Percentiles rank a stretch among this genome's conserved stretches.
These are phyloP conservation scores for Arthrobotrys pseudoclavata DNA, from an alignment of 2,329 filamentous ascomycete species.

Conservation along the genomic window DNA sequence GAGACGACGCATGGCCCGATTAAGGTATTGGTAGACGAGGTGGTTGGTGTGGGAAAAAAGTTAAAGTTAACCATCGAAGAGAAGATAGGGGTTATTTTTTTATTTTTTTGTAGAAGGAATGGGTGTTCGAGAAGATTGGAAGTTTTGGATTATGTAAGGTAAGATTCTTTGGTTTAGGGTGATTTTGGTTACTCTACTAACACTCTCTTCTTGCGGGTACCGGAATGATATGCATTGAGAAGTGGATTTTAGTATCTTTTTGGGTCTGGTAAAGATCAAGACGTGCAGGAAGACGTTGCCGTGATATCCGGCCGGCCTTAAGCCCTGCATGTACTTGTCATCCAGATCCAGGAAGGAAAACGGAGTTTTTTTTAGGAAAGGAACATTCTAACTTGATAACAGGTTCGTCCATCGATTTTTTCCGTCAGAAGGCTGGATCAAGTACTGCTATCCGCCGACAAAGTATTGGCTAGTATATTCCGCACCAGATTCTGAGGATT, in stretches of 20 bases:
- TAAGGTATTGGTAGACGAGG: conserved; percentile 17
- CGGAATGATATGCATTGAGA: too few relatives aligned
- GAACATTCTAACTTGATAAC: too few relatives aligned
- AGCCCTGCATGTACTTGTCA: not conserved
- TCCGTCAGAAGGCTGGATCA: not conserved
- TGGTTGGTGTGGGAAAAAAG: not conserved
- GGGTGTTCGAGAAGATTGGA: conserved; percentile 3
- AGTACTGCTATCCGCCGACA: not conserved
- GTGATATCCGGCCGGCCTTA: conserved; percentile 5
- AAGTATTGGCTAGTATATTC: not conserved
- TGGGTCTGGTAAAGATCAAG: not conserved
- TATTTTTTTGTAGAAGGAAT: not conserved
- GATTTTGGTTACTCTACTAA: not conserved
- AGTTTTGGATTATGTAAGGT: conserved; percentile 6
- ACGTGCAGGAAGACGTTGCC: conserved; percentile 1
- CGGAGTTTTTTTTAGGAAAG: too few relatives aligned
- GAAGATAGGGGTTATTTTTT: not conserved
- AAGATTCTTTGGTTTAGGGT: not conserved
- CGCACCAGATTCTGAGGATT: not conserved
- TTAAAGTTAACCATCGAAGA: conserved; percentile 1
- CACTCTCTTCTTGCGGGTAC: not conserved
- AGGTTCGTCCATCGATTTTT: not conserved
- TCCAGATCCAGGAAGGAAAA: not conserved
- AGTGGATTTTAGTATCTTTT: not conserved
- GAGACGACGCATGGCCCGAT: not conserved